A percentile compares a stretch with the other conserved stretches of the same genome.
phyloP scores from a whole-genome alignment of 345 rosid genomes.

The Rubroshorea leprosula region DNA sequence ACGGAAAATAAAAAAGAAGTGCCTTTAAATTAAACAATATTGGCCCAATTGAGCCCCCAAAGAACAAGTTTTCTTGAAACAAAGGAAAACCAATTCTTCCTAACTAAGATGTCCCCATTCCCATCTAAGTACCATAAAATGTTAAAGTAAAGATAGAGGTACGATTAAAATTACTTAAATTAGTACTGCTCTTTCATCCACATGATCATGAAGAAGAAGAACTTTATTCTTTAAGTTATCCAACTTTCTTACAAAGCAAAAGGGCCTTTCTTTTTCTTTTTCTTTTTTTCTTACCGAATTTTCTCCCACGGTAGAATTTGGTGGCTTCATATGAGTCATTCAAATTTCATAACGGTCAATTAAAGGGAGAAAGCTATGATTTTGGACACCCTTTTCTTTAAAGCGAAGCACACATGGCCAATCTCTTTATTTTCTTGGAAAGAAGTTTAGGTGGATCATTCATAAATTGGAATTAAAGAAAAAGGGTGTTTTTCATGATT shows the following conservation, averaged over 20 bases:
- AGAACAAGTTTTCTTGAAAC: neutral
- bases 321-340: slow-evolving; percentile 9
- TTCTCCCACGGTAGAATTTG: neutral
- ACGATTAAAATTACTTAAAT: neutral
- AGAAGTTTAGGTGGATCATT: neutral
- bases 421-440: neutral
- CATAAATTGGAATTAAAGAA: neutral
- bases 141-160: too few relatives aligned
- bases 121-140: neutral
- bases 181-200: neutral
- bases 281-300: neutral
- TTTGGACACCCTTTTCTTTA: neutral
- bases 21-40: too few relatives aligned
- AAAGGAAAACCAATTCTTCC: too few relatives aligned
- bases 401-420: neutral
- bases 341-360: neutral
- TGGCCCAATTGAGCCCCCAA: too few relatives aligned
- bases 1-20: too few relatives aligned
- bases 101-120: neutral
- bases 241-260: neutral
- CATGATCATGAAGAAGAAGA: too few relatives aligned
- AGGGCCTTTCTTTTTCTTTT: neutral
- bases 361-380: neutral
- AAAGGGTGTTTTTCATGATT: neutral
- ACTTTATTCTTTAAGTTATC: neutral